These are phyloP conservation scores for Trichoderma breve DNA, from an alignment of 2,329 filamentous ascomycete species.

Conservation along the genomic window DNA sequence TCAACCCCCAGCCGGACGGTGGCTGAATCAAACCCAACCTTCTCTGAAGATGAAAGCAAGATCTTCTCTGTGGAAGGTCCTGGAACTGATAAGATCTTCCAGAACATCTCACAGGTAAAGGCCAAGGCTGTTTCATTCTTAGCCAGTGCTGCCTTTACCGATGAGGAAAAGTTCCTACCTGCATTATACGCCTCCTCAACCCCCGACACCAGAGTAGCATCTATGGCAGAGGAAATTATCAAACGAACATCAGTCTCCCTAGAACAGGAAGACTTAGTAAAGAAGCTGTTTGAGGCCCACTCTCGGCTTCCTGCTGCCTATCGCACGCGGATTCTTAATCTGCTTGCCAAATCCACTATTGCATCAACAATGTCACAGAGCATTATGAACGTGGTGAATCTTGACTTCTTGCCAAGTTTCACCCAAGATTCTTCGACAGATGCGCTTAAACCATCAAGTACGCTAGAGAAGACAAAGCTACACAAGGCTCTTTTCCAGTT, in stretches of 20 bases:
- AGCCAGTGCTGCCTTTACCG: conserved; percentile 80
- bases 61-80: conserved; percentile 40
- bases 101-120: conserved; percentile 47
- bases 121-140: conserved; percentile 65
- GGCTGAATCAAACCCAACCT: conserved; percentile 34
- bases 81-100: conserved; percentile 60
- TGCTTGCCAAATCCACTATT: conserved; percentile 73
- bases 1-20: conserved; percentile 34
- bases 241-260: conserved; percentile 75
- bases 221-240: conserved; percentile 84
- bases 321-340: conserved; percentile 70
- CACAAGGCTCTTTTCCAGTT: conserved; percentile 82
- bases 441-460: conserved; percentile 44
- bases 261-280: conserved; percentile 64
- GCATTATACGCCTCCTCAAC: conserved; percentile 82
- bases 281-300: conserved; percentile 70
- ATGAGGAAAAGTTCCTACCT: conserved; percentile 79
- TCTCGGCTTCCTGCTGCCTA: conserved; percentile 69
- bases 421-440: conserved; percentile 7
- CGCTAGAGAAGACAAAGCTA: conserved; percentile 75
- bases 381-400: conserved; percentile 69
- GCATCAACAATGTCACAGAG: conserved; percentile 68
- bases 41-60: conserved; percentile 31
- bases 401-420: conserved; percentile 50
- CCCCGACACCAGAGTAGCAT: conserved; percentile 74